Evolutionary conservation across 2,329 filamentous ascomycete species (phyloP), one percentile per base, ranked within the genome.

Genomic region (Colletotrichum sp.): DNA sequence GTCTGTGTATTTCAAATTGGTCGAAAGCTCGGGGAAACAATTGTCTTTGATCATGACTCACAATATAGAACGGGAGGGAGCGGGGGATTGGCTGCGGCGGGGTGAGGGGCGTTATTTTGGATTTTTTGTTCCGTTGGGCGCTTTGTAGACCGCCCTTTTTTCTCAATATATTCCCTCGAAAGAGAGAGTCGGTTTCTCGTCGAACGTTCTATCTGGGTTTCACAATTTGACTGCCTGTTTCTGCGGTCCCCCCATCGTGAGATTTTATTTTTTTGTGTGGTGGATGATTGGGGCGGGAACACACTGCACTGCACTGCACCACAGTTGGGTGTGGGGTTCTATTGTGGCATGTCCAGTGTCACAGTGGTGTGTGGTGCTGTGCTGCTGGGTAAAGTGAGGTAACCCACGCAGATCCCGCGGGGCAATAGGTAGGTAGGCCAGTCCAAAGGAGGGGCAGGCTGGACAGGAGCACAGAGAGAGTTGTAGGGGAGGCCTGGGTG

Each of bases 21-120:
- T 24, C 10, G 44, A 52, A 24, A 13, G 30, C 59, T 44, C 16
- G 21, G 15, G 44, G 44, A 52, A 44, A 44, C 62, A 64, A 18
- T 60, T 66, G 30, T 71, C 59, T 71, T 52, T 28, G 34, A 69
- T 69, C 59, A 69, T 69, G 64, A 73, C 44, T 76, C 59, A 76
- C 28, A 32, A 65, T 49, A n/a, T 28, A 76, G 52, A 76, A 44
- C 30, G 21, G n/a, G 34, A 28, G 30, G 34, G 39, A 24, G 24
- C 16, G 24, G 36, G 16, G 65, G 24, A 21, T 24, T 26, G 21
- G 62, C 21, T 39, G 34, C 13, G 9, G 36, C 44, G 70, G 26
- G 36, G 44, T 2, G n/a, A 52, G 44, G 44, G 44, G 44, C n/a
- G 44, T 52, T 52, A 24, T 21, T 52, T 52, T 13, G 44, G n/a